These are phyloP conservation scores for Scalesia atractyloides DNA, from an alignment of 129 eudicot species.

Conservation along the genomic window DNA sequence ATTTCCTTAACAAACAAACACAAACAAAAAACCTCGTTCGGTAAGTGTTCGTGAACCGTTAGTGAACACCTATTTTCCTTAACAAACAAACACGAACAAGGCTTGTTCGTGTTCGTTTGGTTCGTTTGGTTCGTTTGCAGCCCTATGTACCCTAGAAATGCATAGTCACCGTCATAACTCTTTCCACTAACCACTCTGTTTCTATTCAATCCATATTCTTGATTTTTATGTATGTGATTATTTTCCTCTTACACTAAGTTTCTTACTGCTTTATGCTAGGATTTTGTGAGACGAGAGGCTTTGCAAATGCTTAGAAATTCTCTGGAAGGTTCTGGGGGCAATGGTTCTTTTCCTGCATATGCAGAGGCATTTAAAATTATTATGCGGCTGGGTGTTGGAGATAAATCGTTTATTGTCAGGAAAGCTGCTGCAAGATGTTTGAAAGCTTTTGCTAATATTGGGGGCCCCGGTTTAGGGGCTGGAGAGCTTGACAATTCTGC, in stretches of 20 bases:
- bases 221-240: neutral
- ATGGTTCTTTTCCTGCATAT: conserved; percentile 76
- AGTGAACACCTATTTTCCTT: too few species aligned
- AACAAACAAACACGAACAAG: too few species aligned
- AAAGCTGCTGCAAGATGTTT: conserved; percentile 99
- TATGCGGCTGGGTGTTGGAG: conserved; percentile 70
- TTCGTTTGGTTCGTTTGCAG: too few species aligned
- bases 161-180: conserved; percentile 8
- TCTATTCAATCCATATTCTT: neutral
- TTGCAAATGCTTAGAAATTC: conserved; percentile 87
- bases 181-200: neutral
- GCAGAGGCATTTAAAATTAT: conserved; percentile 78
- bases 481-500: conserved; percentile 81
- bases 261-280: conserved; percentile 53
- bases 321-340: conserved; percentile 86
- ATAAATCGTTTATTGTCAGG: conserved; percentile 82
- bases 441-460: conserved; percentile 83
- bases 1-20: too few species aligned
- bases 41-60: too few species aligned
- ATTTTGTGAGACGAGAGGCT: conserved; percentile 94
- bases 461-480: conserved; percentile 91
- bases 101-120: too few species aligned
- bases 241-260: conserved; percentile 14
- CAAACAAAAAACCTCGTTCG: too few species aligned
- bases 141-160: too few species aligned